These are phyloP conservation scores for Aureobasidium sp. DNA, from an alignment of 2,329 filamentous ascomycete species.

Conservation along the genomic window DNA sequence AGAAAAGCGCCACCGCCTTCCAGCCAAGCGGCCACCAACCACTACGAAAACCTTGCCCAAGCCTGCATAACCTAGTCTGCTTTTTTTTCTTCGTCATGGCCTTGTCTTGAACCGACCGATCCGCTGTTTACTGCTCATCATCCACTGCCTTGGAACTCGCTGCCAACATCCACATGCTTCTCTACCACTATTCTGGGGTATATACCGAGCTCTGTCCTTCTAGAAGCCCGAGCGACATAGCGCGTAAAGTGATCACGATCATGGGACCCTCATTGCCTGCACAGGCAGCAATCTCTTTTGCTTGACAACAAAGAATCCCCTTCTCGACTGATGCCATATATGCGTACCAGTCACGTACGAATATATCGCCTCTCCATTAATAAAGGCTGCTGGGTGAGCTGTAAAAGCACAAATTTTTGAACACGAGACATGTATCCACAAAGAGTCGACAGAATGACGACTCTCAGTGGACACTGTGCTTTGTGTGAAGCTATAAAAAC, in stretches of 20 bases:
- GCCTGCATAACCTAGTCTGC: neutral
- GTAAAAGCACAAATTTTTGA: no score
- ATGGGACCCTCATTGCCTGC: neutral
- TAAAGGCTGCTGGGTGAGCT: neutral
- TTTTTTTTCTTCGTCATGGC: neutral
- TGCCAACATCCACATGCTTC: neutral
- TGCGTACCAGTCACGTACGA: neutral
- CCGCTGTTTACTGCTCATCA: neutral
- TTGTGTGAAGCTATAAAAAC: no score
- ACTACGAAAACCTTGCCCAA: neutral
- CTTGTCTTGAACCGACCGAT: neutral
- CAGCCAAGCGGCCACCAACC: neutral
- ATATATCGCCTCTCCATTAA: neutral
- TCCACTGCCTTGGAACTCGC: neutral
- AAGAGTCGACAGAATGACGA: no score
- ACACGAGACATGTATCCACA: no score
- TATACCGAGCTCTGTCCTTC: neutral
- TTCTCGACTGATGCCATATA: neutral
- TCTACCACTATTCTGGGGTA: neutral
- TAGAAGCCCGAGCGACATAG: neutral
- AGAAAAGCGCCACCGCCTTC: slow-evolving; percentile 7
- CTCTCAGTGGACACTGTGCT: no score
- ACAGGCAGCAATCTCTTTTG: neutral
- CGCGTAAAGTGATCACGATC: neutral
- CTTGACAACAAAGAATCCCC: neutral